These are phyloP conservation scores for Neopestalotiopsis clavispora DNA, from an alignment of 2,329 filamentous ascomycete genomes.

Conservation along the genomic window DNA sequence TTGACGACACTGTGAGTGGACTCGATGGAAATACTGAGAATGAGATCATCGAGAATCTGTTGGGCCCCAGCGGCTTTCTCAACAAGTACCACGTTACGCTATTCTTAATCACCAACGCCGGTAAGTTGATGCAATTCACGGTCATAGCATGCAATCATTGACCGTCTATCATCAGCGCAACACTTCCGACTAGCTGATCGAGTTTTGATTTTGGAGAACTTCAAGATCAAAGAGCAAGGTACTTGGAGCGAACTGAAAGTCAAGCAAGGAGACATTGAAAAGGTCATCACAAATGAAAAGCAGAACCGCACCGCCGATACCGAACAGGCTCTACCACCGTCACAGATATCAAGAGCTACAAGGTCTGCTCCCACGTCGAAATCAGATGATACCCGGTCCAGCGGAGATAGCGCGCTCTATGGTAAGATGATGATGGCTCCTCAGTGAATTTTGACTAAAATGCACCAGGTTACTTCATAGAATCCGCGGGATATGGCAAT, in stretches of 20 bases:
- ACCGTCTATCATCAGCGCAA: slow-evolving; percentile 28
- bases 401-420: slow-evolving; percentile 1
- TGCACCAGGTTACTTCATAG: slow-evolving; percentile 35
- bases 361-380: not conserved
- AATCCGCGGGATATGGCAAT: slow-evolving; percentile 32
- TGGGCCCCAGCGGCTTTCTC: slow-evolving; percentile 36
- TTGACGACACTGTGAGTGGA: slow-evolving; percentile 43
- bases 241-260: not conserved
- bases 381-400: not conserved
- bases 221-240: slow-evolving; percentile 35
- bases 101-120: slow-evolving; percentile 21
- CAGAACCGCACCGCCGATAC: too few relatives aligned
- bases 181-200: slow-evolving; percentile 38
- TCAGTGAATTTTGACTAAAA: slow-evolving; percentile 10
- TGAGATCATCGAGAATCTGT: slow-evolving; percentile 34
- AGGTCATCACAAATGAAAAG: slow-evolving; percentile 27
- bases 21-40: slow-evolving; percentile 40
- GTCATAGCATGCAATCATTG: slow-evolving; percentile 19
- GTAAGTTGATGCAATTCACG: slow-evolving; percentile 8
- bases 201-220: slow-evolving; percentile 39
- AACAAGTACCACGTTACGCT: slow-evolving; percentile 19
- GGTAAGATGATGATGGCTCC: slow-evolving; percentile 3
- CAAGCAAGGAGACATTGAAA: slow-evolving; percentile 35
- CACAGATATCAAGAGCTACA: not conserved
- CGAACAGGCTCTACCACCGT: not conserved